Conservation (phyloP, 208 protist species). For the Trypanosoma melophagium region DNA sequence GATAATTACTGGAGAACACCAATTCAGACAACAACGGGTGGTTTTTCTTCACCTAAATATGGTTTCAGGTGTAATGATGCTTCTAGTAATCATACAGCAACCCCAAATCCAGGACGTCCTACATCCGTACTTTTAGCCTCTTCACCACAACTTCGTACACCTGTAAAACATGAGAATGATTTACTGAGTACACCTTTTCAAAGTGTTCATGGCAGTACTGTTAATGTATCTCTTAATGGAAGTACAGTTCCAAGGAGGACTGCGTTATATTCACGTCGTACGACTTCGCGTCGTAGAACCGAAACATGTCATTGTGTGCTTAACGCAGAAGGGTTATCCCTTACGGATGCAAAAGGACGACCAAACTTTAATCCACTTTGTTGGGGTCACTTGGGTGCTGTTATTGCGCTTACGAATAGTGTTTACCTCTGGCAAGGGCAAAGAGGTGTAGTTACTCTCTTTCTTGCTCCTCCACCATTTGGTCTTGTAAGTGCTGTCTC, state of each 20-base stretch:
- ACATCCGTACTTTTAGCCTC: not conserved
- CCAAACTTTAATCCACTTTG: slow-evolving; percentile 30
- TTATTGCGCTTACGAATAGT: slow-evolving; percentile 28
- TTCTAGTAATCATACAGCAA: not conserved
- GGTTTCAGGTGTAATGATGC: slow-evolving; percentile 12
- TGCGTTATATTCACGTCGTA: slow-evolving; percentile 23
- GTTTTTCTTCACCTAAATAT: slow-evolving; percentile 5
- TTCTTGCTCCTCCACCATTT: not conserved
- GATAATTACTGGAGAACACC: slow-evolving; percentile 16
- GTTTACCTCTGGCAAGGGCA: slow-evolving; percentile 33
- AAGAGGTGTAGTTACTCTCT: slow-evolving; percentile 3
- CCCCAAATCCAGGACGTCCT: slow-evolving; percentile 3
- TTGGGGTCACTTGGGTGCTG: slow-evolving; percentile 31
- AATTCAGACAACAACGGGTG: not conserved
- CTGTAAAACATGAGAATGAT: slow-evolving; percentile 28
- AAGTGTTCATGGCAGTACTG: not conserved
- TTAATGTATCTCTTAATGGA: slow-evolving; percentile 8
- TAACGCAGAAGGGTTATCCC: slow-evolving; percentile 22
- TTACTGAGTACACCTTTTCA: slow-evolving; percentile 3
- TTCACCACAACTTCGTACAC: slow-evolving; percentile 22
- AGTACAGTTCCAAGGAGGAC: slow-evolving; percentile 23
- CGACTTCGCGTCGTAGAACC: slow-evolving; percentile 11
- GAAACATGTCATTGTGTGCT: slow-evolving; percentile 24
- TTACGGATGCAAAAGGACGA: slow-evolving; percentile 15
- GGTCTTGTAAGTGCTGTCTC: slow-evolving; percentile 21